Percentiles rank a stretch among this genome's conserved stretches.
These are phyloP conservation scores for Pouteria campechiana DNA, from an alignment of 179 eudicot genomes.

Conservation along the genomic window DNA sequence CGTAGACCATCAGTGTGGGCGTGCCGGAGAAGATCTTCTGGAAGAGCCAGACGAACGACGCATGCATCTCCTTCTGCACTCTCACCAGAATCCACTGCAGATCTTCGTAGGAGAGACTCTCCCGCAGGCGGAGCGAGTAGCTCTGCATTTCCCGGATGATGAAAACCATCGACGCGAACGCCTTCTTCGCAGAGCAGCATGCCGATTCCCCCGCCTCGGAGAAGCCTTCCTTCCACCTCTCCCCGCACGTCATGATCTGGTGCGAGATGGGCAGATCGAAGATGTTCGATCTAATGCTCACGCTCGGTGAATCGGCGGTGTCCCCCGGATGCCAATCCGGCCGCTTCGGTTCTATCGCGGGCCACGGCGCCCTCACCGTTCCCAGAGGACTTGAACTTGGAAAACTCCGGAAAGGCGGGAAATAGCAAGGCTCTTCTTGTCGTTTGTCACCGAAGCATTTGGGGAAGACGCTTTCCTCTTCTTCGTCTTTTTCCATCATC, in stretches of 20 bases:
- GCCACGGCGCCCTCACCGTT: no score
- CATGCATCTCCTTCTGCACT: conserved; percentile 71
- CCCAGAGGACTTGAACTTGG: no score
- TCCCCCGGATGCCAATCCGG: conserved; percentile 19
- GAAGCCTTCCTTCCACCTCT: conserved; percentile 32
- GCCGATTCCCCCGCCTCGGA: conserved; percentile 47
- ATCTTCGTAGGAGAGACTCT: conserved; percentile 49
- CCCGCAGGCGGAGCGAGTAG: conserved; percentile 55
- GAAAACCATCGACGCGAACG: conserved; percentile 88
- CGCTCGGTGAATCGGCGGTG: conserved; percentile 21
- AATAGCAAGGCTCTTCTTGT: no score
- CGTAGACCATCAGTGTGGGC: conserved; percentile 71
- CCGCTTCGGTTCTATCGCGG: no score
- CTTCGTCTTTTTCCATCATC: no score
- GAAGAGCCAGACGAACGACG: conserved; percentile 89
- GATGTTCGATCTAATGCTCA: conserved; percentile 61
- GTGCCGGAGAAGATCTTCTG: conserved; percentile 81
- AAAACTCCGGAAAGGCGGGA: no score
- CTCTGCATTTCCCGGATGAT: conserved; percentile 73
- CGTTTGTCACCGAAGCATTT: no score
- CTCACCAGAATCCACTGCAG: conserved; percentile 47
- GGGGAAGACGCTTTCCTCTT: no score
- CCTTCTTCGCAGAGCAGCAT: conserved; percentile 48
- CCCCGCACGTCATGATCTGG: conserved; percentile 58
- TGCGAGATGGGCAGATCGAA: conserved; percentile 66